Percentiles rank a stretch among this genome's conserved stretches.
Evolutionary conservation across 1,139 yeast genomes (phyloP).

Genomic region (Taphrina flavorubra): DNA sequence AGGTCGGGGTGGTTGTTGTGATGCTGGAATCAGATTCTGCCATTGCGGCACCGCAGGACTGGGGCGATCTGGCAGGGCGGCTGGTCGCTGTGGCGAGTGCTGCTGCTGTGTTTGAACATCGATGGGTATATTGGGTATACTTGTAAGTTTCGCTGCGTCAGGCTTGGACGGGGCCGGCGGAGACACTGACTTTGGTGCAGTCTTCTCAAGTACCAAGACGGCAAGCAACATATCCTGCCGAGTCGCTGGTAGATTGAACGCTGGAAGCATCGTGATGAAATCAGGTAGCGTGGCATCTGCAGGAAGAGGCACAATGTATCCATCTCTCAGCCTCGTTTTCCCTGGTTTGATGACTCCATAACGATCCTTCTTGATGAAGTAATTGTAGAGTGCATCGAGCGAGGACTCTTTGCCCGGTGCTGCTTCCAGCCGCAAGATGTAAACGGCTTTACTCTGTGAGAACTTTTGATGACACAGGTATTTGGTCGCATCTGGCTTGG

Average conservation of each 20-base stretch:
- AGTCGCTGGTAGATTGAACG: conserved; percentile 41
- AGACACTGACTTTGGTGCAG: background rate
- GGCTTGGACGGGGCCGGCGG: background rate
- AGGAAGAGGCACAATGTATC: conserved; percentile 62
- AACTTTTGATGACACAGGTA: conserved; percentile 60
- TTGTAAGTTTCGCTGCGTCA: background rate
- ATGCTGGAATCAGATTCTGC: conserved; percentile 5
- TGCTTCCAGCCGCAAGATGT: conserved; percentile 56
- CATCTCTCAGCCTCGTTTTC: conserved; percentile 60
- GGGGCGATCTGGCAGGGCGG: background rate
- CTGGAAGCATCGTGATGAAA: conserved; percentile 43
- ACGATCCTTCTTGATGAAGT: conserved; percentile 59
- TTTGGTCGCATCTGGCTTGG: conserved; percentile 60
- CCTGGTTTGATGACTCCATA: conserved; percentile 66
- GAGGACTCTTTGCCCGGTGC: conserved; percentile 49
- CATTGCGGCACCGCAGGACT: conserved; percentile 4
- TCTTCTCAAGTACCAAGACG: conserved; percentile 56
- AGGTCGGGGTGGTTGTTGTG: background rate
- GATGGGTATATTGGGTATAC: background rate
- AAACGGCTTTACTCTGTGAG: conserved; percentile 59
- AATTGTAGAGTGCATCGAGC: conserved; percentile 61
- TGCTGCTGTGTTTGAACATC: background rate
- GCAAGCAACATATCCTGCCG: conserved; percentile 55
- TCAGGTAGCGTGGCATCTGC: conserved; percentile 49
- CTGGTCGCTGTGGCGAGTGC: background rate